These are phyloP conservation scores for Fusarium nematophilum DNA, from an alignment of 2,329 filamentous ascomycete species.

Conservation along the genomic window DNA sequence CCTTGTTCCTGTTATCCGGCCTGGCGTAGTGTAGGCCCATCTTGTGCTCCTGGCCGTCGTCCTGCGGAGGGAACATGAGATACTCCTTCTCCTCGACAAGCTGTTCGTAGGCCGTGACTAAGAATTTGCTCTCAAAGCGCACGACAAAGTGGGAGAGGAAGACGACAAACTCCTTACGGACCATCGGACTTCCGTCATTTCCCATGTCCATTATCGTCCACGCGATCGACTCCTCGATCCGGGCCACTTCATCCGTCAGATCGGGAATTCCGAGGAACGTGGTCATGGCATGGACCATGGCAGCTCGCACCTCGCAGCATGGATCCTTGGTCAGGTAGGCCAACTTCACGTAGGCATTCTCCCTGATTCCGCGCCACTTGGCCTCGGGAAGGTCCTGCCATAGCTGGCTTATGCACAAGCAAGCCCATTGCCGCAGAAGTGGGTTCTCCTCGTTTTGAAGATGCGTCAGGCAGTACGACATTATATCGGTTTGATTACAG, in stretches of 20 bases:
- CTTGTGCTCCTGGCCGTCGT: constrained; percentile 68
- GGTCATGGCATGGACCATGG: constrained; percentile 92
- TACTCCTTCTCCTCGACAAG: constrained; percentile 84
- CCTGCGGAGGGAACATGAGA: constrained; percentile 64
- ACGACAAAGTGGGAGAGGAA: constrained; percentile 93
- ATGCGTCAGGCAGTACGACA: constrained; percentile 87
- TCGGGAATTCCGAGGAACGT: constrained; percentile 95
- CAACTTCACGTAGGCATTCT: constrained; percentile 84
- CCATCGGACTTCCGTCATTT: constrained; percentile 92
- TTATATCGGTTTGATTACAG: constrained; percentile 89
- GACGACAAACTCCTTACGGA: constrained; percentile 90
- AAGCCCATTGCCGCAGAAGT: constrained; percentile 93
- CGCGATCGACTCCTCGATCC: constrained; percentile 91
- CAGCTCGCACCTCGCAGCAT: constrained; percentile 91
- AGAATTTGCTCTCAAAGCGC: constrained; percentile 90
- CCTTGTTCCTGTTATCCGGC: constrained; percentile 64
- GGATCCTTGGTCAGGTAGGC: constrained; percentile 85
- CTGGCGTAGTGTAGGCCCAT: constrained; percentile 72
- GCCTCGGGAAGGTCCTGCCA: constrained; percentile 93
- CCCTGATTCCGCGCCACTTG: constrained; percentile 94
- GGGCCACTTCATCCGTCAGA: constrained; percentile 88
- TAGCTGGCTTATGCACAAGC: constrained; percentile 92
- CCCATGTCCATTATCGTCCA: constrained; percentile 91
- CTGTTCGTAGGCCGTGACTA: constrained; percentile 93
- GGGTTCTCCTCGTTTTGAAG: constrained; percentile 88